phyloP scores from a whole-genome alignment of 176 grass and related monocot genomes.

The sorghum (Sorghum bicolor) region Sorghum_bicolor_NCBIv3 NC_012870.2:8855501-8856000 shows the following conservation, averaged over 20 bases:
- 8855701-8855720: constrained; percentile 5
- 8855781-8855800: neutral
- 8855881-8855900: no score
- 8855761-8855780: neutral
- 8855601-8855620: constrained; percentile 96
- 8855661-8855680: constrained; percentile 97
- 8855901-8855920: no score
- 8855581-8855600: constrained; percentile 75
- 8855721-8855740: neutral
- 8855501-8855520: constrained; percentile 65
- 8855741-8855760: neutral
- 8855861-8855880: no score
- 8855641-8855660: constrained; percentile 72
- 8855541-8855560: constrained; percentile 56
- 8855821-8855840: no score
- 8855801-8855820: no score
- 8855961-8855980: no score
- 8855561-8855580: constrained; percentile 57
- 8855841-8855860: no score
- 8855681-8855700: constrained; percentile 44
- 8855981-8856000: neutral
- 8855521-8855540: constrained; percentile 49
- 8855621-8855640: constrained; percentile 94
- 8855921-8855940: no score
- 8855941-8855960: no score